Conservation (phyloP, 306 rosid genomes). For the Castanopsis chinensis region DNA sequence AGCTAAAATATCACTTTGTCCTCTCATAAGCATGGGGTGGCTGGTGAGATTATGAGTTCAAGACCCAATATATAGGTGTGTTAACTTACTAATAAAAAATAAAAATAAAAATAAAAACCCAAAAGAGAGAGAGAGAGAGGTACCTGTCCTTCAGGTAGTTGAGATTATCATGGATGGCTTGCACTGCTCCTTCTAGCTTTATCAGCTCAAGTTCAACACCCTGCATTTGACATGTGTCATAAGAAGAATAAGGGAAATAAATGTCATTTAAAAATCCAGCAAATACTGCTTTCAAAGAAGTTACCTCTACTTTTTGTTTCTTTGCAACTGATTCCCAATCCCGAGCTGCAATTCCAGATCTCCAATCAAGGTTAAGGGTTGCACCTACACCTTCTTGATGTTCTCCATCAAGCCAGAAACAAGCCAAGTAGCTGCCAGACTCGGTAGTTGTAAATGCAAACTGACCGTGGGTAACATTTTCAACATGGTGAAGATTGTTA, state of each 20-base stretch:
- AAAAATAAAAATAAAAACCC: constrained; percentile 16
- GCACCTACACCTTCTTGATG: constrained; percentile 22
- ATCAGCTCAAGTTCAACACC: constrained; percentile 61
- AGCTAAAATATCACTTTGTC: no score
- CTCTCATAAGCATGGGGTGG: background rate
- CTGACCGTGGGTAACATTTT: constrained; percentile 62
- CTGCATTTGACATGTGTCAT: constrained; percentile 12
- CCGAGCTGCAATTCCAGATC: constrained; percentile 49
- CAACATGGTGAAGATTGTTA: constrained; percentile 51
- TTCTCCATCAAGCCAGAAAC: constrained; percentile 44
- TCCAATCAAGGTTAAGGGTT: constrained; percentile 56
- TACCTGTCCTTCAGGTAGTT: constrained; percentile 46
- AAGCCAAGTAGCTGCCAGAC: constrained; percentile 50
- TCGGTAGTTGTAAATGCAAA: constrained; percentile 56
- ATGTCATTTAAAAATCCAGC: background rate
- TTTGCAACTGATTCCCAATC: constrained; percentile 60
- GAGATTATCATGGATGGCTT: constrained; percentile 51
- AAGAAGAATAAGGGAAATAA: background rate
- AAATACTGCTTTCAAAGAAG: background rate
- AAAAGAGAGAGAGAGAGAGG: background rate
- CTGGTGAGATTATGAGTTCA: background rate
- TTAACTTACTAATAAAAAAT: background rate
- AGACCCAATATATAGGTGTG: background rate
- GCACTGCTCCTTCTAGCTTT: constrained; percentile 56
- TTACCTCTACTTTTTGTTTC: constrained; percentile 54